Conservation (phyloP, 2,329 filamentous ascomycete species). For the Eutypa lata region DNA sequence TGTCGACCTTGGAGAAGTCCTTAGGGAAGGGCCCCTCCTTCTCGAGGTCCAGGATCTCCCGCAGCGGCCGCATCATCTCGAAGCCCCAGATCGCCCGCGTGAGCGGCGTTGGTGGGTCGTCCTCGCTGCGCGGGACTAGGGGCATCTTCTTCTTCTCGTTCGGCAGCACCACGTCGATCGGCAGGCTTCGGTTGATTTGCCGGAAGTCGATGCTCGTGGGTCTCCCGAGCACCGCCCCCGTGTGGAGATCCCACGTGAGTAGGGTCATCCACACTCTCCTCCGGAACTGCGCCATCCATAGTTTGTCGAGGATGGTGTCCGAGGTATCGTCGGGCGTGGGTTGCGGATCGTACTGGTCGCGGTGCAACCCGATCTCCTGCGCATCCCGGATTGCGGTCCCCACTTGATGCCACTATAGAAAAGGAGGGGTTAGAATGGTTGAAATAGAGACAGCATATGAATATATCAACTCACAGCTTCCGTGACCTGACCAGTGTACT, state of each 20-base stretch:
- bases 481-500: slow-evolving; percentile 56
- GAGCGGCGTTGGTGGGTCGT: slow-evolving; percentile 55
- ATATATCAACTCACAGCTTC: slow-evolving; percentile 43
- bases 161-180: slow-evolving; percentile 51
- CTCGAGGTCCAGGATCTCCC: slow-evolving; percentile 54
- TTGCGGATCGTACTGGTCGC: slow-evolving; percentile 49
- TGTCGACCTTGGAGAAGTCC: slow-evolving; percentile 52
- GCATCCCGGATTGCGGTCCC: slow-evolving; percentile 58
- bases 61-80: slow-evolving; percentile 44
- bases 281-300: slow-evolving; percentile 56
- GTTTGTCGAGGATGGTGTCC: slow-evolving; percentile 50
- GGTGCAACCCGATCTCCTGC: slow-evolving; percentile 60
- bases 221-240: slow-evolving; percentile 50
- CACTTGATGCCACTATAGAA: slow-evolving; percentile 50
- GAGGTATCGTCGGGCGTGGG: slow-evolving; percentile 39
- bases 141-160: slow-evolving; percentile 45
- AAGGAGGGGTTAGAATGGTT: no score
- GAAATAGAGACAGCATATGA: neutral
- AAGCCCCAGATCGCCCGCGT: slow-evolving; percentile 51
- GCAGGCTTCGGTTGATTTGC: slow-evolving; percentile 44
- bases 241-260: slow-evolving; percentile 52
- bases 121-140: slow-evolving; percentile 43
- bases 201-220: slow-evolving; percentile 54
- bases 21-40: slow-evolving; percentile 53
- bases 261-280: slow-evolving; percentile 56